phyloP scores from a whole-genome alignment of 805 yeast species.

The Starmerella powellii region DNA sequence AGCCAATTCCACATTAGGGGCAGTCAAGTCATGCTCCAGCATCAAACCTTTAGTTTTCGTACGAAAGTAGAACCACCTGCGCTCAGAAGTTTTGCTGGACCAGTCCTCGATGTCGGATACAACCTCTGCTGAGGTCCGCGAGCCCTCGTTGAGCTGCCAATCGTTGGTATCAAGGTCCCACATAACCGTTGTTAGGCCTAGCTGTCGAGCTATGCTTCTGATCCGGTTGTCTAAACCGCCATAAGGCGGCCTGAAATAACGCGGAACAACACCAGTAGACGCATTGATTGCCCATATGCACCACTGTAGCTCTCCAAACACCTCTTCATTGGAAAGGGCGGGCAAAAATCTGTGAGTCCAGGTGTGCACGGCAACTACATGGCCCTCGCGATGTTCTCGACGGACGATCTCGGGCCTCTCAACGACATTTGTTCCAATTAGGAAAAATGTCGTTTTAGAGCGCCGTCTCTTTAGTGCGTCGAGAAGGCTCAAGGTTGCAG shows the following conservation, averaged over 20 bases:
- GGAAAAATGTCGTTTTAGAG: slow-evolving; percentile 64
- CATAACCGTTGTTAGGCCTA: slow-evolving; percentile 75
- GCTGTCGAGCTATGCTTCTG: slow-evolving; percentile 62
- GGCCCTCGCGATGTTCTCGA: slow-evolving; percentile 48
- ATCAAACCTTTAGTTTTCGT: slow-evolving; percentile 43
- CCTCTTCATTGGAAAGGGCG: slow-evolving; percentile 58
- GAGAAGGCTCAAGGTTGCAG: slow-evolving; percentile 51
- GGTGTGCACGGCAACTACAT: slow-evolving; percentile 75
- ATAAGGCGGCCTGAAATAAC: slow-evolving; percentile 93
- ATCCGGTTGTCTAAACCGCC: slow-evolving; percentile 89
- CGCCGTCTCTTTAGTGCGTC: slow-evolving; percentile 32
- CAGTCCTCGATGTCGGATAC: slow-evolving; percentile 45
- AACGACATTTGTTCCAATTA: slow-evolving; percentile 70
- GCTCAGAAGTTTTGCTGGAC: slow-evolving; percentile 24
- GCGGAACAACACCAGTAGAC: slow-evolving; percentile 73
- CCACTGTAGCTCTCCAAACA: slow-evolving; percentile 88
- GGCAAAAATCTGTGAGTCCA: slow-evolving; percentile 89
- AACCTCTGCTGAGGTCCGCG: slow-evolving; percentile 43
- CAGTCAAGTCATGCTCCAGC: slow-evolving; percentile 73
- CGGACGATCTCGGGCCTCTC: slow-evolving; percentile 62
- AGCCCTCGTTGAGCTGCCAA: slow-evolving; percentile 58
- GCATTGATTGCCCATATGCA: slow-evolving; percentile 97
- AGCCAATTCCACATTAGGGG: slow-evolving; percentile 54
- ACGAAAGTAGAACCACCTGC: slow-evolving; percentile 8
- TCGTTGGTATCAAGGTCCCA: slow-evolving; percentile 92